A percentile compares a stretch with the other conserved stretches of the same genome.
Conservation (phyloP, 495 filamentous ascomycete genomes). For the Physcia stellaris region DNA sequence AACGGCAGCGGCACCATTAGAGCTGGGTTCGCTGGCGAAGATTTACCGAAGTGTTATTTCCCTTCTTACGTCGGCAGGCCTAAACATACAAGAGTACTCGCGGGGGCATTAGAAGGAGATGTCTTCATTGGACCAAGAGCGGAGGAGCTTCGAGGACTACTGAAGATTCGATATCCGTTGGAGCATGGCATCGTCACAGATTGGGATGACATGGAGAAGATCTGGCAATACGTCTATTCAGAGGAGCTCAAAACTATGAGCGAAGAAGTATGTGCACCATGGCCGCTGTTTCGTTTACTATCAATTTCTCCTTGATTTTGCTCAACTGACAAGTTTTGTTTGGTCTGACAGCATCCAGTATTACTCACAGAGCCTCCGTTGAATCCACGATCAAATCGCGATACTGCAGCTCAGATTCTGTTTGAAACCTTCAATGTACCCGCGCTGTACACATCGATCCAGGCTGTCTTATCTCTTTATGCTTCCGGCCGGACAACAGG, state of each 20-base stretch:
- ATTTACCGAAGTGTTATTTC: conserved; percentile 90
- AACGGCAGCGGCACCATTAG: conserved; percentile 97
- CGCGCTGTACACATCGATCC: conserved; percentile 90
- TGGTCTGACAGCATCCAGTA: conserved; percentile 60
- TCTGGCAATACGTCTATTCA: conserved; percentile 82
- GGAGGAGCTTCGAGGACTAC: conserved; percentile 78
- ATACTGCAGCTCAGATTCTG: conserved; percentile 92
- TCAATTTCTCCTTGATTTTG: neutral
- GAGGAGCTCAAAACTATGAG: conserved; percentile 86
- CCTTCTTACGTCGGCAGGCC: conserved; percentile 96
- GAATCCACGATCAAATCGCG: conserved; percentile 90
- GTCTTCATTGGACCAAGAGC: conserved; percentile 92
- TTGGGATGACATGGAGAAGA: conserved; percentile 99
- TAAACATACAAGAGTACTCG: conserved; percentile 91
- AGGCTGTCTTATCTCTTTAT: conserved; percentile 93
- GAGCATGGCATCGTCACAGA: conserved; percentile 98
- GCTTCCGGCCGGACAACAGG: conserved; percentile 93
- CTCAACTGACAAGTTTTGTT: conserved; percentile 1
- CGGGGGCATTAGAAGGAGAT: conserved; percentile 90
- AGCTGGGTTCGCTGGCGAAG: conserved; percentile 92
- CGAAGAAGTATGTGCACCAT: conserved; percentile 56
- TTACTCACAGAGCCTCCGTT: conserved; percentile 93
- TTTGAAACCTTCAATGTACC: conserved; percentile 99
- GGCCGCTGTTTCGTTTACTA: neutral
- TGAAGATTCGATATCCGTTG: conserved; percentile 91